Percentiles rank a stretch among this genome's conserved stretches.
Conservation (phyloP, 352 stramenopile genomes). For the Pelagophyceae sp. region DNA sequence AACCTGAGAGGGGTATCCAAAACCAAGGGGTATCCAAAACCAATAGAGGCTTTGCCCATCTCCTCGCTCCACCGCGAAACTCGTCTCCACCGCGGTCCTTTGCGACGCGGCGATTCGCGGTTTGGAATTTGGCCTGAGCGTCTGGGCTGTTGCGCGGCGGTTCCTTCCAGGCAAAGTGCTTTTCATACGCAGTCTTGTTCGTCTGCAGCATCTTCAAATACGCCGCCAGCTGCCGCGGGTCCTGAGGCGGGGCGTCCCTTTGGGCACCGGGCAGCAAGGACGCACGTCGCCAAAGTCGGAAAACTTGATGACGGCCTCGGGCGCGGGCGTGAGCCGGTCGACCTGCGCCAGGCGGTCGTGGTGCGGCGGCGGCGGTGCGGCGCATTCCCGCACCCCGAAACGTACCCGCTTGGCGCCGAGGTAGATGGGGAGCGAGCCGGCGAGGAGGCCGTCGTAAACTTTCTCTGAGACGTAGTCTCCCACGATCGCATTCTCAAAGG, state of each 20-base stretch:
- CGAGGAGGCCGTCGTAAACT: conserved; percentile 34
- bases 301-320: conserved; percentile 28
- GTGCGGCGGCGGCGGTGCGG: background rate
- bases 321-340: conserved; percentile 21
- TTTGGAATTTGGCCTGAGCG: conserved; percentile 13
- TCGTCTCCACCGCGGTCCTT: too few relatives aligned
- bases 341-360: conserved; percentile 12
- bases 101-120: too few relatives aligned
- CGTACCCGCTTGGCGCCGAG: too few relatives aligned
- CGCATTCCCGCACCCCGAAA: too few relatives aligned
- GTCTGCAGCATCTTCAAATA: conserved; percentile 25
- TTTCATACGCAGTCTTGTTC: conserved; percentile 30
- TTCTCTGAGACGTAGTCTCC: conserved; percentile 40
- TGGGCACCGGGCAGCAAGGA: background rate
- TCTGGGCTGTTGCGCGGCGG: background rate
- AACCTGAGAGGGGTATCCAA: too few relatives aligned
- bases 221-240: conserved; percentile 23
- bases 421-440: conserved; percentile 32
- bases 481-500: conserved; percentile 36
- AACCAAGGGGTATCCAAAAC: too few relatives aligned
- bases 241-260: background rate
- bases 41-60: too few relatives aligned
- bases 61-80: too few relatives aligned
- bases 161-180: conserved; percentile 32
- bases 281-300: conserved; percentile 23